phyloP scores from a whole-genome alignment of 169 alveolate species.

The Babesia bovis region DNA sequence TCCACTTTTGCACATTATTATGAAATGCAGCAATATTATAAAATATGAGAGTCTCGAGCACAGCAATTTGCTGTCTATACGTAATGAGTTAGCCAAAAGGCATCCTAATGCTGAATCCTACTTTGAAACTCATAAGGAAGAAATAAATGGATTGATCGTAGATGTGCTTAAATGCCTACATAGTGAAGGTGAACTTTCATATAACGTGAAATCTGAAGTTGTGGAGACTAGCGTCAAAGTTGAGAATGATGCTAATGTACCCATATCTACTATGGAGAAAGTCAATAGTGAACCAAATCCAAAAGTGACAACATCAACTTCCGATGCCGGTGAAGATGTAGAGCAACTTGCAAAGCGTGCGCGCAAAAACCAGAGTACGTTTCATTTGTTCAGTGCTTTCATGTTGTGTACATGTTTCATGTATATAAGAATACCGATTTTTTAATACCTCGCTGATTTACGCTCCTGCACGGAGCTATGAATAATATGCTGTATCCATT shows the following conservation, averaged over 20 bases:
- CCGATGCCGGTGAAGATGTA: constrained; percentile 4
- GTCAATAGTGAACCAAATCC: not conserved
- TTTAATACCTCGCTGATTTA: too few species aligned
- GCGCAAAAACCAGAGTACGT: constrained; percentile 9
- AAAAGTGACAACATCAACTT: too few species aligned
- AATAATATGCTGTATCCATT: too few species aligned
- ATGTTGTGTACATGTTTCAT: too few species aligned
- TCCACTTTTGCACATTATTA: not conserved
- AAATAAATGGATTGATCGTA: constrained; percentile 27
- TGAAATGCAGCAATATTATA: constrained; percentile 14
- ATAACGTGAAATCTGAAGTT: not conserved
- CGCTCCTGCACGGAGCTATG: too few species aligned
- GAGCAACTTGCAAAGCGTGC: not conserved
- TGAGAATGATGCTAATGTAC: not conserved
- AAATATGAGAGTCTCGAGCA: constrained; percentile 12
- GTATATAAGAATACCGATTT: too few species aligned
- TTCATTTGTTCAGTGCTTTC: too few species aligned
- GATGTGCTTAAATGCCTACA: constrained; percentile 30
- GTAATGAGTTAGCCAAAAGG: constrained; percentile 14
- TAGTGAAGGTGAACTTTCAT: not conserved
- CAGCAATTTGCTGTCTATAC: constrained; percentile 11
- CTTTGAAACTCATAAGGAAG: constrained; percentile 41
- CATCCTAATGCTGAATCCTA: constrained; percentile 20
- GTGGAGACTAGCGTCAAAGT: not conserved
- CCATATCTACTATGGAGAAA: not conserved